These are phyloP conservation scores for Collybia nuda DNA, from an alignment of 768 basidiomycete genomes.

Conservation along the genomic window DNA sequence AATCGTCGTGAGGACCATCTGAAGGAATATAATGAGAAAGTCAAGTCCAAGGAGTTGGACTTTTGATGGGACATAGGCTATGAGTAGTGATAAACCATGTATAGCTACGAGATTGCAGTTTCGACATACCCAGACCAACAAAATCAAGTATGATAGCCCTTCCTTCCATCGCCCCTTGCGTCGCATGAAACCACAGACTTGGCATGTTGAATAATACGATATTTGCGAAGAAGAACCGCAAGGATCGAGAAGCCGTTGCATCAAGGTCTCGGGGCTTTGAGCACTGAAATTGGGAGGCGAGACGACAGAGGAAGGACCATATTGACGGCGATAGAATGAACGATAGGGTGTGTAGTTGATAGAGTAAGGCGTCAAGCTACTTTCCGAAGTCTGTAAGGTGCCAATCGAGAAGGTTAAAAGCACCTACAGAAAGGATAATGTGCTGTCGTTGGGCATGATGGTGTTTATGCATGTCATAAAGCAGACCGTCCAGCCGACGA, in stretches of 20 bases:
- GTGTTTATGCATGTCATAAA: constrained; percentile 59
- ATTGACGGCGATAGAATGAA: constrained; percentile 76
- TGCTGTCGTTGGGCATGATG: constrained; percentile 70
- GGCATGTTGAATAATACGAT: constrained; percentile 58
- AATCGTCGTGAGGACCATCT: constrained; percentile 64
- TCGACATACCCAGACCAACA: constrained; percentile 66
- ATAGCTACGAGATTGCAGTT: not conserved
- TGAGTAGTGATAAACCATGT: constrained; percentile 3
- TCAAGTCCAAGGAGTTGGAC: constrained; percentile 67
- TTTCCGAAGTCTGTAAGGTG: constrained; percentile 9
- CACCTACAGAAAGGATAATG: constrained; percentile 63
- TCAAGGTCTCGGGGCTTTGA: constrained; percentile 69
- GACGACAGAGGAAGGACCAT: constrained; percentile 51
- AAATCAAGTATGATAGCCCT: constrained; percentile 74
- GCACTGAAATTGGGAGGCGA: constrained; percentile 64
- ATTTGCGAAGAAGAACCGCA: constrained; percentile 66
- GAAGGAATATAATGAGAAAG: constrained; percentile 63
- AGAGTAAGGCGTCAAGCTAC: constrained; percentile 70
- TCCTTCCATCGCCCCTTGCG: constrained; percentile 51
- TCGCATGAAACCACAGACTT: constrained; percentile 62
- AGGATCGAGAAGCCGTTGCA: constrained; percentile 45
- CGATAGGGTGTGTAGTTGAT: constrained; percentile 73
- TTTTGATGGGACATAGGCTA: constrained; percentile 64
- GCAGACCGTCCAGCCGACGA: constrained; percentile 3
- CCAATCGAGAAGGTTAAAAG: constrained; percentile 1